Conservation (phyloP, 2,329 filamentous ascomycete genomes). For the Phoma sp. region DNA sequence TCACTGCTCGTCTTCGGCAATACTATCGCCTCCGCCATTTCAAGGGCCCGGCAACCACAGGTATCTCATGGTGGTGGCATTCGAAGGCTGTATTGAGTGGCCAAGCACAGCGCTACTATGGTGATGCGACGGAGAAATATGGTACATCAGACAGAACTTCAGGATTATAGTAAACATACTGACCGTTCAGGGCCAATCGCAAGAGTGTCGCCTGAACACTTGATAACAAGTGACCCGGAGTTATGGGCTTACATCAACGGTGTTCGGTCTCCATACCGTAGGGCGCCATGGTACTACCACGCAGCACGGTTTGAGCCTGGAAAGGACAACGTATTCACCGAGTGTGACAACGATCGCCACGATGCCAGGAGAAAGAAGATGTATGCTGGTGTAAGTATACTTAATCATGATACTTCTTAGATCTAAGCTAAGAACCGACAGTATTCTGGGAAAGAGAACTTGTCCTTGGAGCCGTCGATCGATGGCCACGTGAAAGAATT, state of each 20-base stretch:
- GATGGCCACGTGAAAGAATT: constrained; percentile 58
- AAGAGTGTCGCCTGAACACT: constrained; percentile 57
- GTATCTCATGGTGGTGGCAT: constrained; percentile 43
- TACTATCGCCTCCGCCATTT: constrained; percentile 43
- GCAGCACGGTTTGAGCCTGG: constrained; percentile 61
- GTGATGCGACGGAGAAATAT: constrained; percentile 41
- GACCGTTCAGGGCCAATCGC: constrained; percentile 49
- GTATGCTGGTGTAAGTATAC: constrained; percentile 54
- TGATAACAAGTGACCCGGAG: constrained; percentile 60
- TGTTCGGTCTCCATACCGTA: constrained; percentile 52
- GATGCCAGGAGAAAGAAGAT: constrained; percentile 55
- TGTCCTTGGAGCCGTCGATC: constrained; percentile 58
- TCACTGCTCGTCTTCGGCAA: constrained; percentile 28
- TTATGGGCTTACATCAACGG: constrained; percentile 54
- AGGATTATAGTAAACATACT: neutral
- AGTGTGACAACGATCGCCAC: constrained; percentile 60
- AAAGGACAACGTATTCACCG: constrained; percentile 63
- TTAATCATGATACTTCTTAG: too few relatives aligned
- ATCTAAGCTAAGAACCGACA: constrained; percentile 20
- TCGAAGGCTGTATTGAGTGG: constrained; percentile 40
- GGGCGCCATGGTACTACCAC: constrained; percentile 47
- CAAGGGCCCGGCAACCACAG: constrained; percentile 39
- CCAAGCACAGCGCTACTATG: constrained; percentile 35
- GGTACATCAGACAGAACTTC: constrained; percentile 21
- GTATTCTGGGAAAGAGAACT: constrained; percentile 66